A percentile compares a stretch with the other conserved stretches of the same genome.
Conservation (phyloP, 768 basidiomycete genomes). For the Leccinum arenicola region DNA sequence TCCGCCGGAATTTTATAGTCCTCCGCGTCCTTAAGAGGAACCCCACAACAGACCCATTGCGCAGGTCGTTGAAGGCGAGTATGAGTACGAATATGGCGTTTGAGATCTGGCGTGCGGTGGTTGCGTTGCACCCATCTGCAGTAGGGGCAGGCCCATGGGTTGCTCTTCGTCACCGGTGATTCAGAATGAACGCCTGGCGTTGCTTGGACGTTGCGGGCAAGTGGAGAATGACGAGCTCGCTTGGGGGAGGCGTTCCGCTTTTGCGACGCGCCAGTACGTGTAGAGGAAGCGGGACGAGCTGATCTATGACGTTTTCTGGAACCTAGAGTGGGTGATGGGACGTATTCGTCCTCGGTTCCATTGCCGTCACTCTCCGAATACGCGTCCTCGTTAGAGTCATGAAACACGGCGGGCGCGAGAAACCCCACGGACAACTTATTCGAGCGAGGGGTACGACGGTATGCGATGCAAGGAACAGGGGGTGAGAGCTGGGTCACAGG, state of each 20-base stretch:
- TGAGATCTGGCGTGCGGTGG: constrained; percentile 55
- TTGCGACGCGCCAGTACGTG: constrained; percentile 2
- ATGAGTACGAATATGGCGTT: constrained; percentile 57
- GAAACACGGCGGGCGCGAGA: neutral
- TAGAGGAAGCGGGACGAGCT: neutral
- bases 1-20: constrained; percentile 19
- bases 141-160: constrained; percentile 43
- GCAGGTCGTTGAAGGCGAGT: constrained; percentile 35
- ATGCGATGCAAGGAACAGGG: neutral
- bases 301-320: constrained; percentile 34
- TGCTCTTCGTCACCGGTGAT: constrained; percentile 25
- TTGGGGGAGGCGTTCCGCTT: constrained; percentile 16
- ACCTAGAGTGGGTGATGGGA: constrained; percentile 36
- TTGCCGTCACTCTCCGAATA: constrained; percentile 39
- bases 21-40: constrained; percentile 26
- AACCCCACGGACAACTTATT: constrained; percentile 5
- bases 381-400: constrained; percentile 27
- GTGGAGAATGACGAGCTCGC: constrained; percentile 33
- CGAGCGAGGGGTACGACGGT: constrained; percentile 15
- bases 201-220: constrained; percentile 47
- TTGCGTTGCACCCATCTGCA: constrained; percentile 49
- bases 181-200: constrained; percentile 15
- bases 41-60: constrained; percentile 39
- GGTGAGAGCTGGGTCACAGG: neutral
- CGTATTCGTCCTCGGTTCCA: constrained; percentile 44